Evolutionary conservation across 345 rosid species (phyloP), one percentile per base, ranked within the genome.

Genomic region (Combretum micranthum): DNA sequence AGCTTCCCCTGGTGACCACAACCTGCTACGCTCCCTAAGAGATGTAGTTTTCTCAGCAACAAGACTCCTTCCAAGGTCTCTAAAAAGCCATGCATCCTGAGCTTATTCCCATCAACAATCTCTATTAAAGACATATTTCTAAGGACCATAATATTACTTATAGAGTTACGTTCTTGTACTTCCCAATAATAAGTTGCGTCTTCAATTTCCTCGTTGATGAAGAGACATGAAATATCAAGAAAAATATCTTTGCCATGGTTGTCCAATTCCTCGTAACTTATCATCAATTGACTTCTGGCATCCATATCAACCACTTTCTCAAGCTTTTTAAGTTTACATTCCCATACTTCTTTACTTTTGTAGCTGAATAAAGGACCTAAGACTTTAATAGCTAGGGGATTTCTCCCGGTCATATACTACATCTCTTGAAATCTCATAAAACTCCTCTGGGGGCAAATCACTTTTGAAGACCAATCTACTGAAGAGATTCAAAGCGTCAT

Each of bases 181-280:
- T 64, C 55, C 20, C 64, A 64, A 50, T 63, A 63, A 45, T 48
- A 58, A 42, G 43, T 23, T 15, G 51, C 57, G 39, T 22, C 64
- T 3, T 64, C 42, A n/a, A 19, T 44, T 10, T 50, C 49, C n/a
- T 55, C 12, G 44, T 54, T 49, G 45, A 55, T 51, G 48, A 69
- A 69, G 49, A 69, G 64, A 47, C 73, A 64, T 4, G 69, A 64
- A 53, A 69, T 64, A 15, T 69, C 73, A 32, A 69, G 73, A 49
- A 69, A 64, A 23, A 69, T 42, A 15, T n/a, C 25, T 50, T 69
- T 50, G 12, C 53, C 65, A 0, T 47, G 21, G 13, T 50, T 51
- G 11, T 53, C 65, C 44, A 69, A 59, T 14, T 63, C 20, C 54
- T 69, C 69, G 50, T 53, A 69, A 42, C 69, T 69, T 49, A 60